These are phyloP conservation scores for Penicillium sp. DNA, from an alignment of 2,329 filamentous ascomycete genomes.

Conservation along the genomic window DNA sequence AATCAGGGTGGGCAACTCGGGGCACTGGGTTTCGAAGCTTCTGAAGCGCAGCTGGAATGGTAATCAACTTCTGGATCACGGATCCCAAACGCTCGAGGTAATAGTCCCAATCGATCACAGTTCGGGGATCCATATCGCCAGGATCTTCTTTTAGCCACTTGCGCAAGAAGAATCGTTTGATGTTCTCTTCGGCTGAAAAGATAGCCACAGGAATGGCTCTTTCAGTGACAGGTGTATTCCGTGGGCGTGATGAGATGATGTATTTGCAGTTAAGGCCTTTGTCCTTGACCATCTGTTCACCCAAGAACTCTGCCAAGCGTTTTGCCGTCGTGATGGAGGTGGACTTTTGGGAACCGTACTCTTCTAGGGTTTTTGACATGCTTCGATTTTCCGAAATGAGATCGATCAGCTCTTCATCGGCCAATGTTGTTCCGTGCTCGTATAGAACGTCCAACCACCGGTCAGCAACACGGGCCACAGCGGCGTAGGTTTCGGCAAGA, in stretches of 20 bases:
- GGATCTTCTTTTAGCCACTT: conserved; percentile 97
- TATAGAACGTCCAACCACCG: conserved; percentile 95
- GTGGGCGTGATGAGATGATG: conserved; percentile 87
- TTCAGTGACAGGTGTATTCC: conserved; percentile 89
- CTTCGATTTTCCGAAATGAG: conserved; percentile 99
- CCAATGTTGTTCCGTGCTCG: conserved; percentile 81
- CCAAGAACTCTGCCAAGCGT: conserved; percentile 90
- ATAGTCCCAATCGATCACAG: conserved; percentile 93
- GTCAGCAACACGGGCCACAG: conserved; percentile 93
- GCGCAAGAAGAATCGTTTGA: conserved; percentile 84
- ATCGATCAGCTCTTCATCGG: conserved; percentile 96
- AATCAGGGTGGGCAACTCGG: conserved; percentile 89
- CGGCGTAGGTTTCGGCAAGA: conserved; percentile 80
- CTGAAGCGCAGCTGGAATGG: conserved; percentile 93
- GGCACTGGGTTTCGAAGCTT: conserved; percentile 94
- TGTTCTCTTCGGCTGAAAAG: conserved; percentile 85
- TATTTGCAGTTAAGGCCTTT: conserved; percentile 99
- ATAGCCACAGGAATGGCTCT: conserved; percentile 93
- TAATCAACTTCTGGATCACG: conserved; percentile 98
- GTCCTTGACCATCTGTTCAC: conserved; percentile 98
- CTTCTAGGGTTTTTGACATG: conserved; percentile 95
- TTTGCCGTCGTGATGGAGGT: conserved; percentile 99
- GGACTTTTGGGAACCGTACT: conserved; percentile 93
- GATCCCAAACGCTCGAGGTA: conserved; percentile 94
- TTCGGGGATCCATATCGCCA: conserved; percentile 82